Conservation (phyloP, 495 filamentous ascomycete genomes). For the Daldinia vernicosa region DNA sequence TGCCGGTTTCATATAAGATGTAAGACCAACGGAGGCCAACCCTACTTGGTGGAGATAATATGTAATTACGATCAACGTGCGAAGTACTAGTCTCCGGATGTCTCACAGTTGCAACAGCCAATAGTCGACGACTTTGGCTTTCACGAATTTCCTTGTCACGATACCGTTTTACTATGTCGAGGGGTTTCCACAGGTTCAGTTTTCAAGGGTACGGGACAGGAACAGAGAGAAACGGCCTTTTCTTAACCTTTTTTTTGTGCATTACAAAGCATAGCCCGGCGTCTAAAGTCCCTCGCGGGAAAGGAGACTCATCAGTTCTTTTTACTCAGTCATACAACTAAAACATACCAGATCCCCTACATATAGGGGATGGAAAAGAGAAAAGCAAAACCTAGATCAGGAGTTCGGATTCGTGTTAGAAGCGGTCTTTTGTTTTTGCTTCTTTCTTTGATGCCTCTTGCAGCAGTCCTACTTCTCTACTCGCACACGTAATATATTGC, state of each 20-base stretch:
- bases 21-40: not conserved
- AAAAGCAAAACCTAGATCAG: constrained; percentile 18
- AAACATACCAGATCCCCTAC: constrained; percentile 12
- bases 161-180: constrained; percentile 12
- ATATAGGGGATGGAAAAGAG: constrained; percentile 17
- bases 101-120: not conserved
- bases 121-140: not conserved
- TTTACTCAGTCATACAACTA: constrained; percentile 13
- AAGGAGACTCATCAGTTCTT: constrained; percentile 12
- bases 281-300: constrained; percentile 34
- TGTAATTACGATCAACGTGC: constrained; percentile 17
- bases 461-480: not conserved
- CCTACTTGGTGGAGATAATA: constrained; percentile 17
- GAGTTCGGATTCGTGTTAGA: constrained; percentile 29
- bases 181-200: constrained; percentile 3
- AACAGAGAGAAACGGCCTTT: constrained; percentile 6
- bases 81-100: not conserved
- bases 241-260: constrained; percentile 21
- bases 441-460: not conserved
- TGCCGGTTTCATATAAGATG: constrained; percentile 42
- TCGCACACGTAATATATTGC: constrained; percentile 8
- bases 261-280: constrained; percentile 40
- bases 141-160: constrained; percentile 38
- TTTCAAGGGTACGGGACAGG: constrained; percentile 14
- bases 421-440: constrained; percentile 5